Conservation (phyloP, 2,329 filamentous ascomycete genomes). For the Sordariomycetes sp. region DNA sequence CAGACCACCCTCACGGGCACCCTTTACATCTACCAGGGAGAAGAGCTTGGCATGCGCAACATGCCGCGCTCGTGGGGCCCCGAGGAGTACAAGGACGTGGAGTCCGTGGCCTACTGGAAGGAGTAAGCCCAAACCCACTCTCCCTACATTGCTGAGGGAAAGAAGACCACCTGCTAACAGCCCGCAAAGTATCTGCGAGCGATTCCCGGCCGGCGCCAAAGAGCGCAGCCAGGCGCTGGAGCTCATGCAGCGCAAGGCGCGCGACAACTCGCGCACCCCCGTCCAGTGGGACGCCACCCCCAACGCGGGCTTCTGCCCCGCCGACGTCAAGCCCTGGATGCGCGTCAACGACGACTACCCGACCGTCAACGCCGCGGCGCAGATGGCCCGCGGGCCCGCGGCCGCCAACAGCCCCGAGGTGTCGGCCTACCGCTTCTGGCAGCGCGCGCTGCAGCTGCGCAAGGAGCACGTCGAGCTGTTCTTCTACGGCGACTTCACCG, state of each 20-base stretch:
- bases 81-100: constrained; percentile 59
- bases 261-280: constrained; percentile 62
- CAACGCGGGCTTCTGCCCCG: constrained; percentile 55
- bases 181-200: constrained; percentile 21
- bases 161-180: background rate
- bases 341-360: constrained; percentile 52
- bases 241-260: constrained; percentile 36
- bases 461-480: constrained; percentile 53
- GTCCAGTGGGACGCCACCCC: constrained; percentile 57
- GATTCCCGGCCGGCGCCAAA: constrained; percentile 23
- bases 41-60: constrained; percentile 59
- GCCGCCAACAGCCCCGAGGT: background rate
- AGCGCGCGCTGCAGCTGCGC: constrained; percentile 43
- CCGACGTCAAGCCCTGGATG: constrained; percentile 52
- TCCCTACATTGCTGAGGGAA: background rate
- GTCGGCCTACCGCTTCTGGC: constrained; percentile 53
- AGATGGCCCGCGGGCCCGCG: constrained; percentile 20
- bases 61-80: constrained; percentile 50
- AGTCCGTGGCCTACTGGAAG: constrained; percentile 42
- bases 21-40: constrained; percentile 58
- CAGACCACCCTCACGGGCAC: constrained; percentile 50
- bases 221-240: constrained; percentile 30
- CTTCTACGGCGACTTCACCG: constrained; percentile 46
- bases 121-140: constrained; percentile 12
- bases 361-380: constrained; percentile 50